Evolutionary conservation across 2,329 filamentous ascomycete genomes (phyloP).

Genomic region (Apiospora saccharicola): DNA sequence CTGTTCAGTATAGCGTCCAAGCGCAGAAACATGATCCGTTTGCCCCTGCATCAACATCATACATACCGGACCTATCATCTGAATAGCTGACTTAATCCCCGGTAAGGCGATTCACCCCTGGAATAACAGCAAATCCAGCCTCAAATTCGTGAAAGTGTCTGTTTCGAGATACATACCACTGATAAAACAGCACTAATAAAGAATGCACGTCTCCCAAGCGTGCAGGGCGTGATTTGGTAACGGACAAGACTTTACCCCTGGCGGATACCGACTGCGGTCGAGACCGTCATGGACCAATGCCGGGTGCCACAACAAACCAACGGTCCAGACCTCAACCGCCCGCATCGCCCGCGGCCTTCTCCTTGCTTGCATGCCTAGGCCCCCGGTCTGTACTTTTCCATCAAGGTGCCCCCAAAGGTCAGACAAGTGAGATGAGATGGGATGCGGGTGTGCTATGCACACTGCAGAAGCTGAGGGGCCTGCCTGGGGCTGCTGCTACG

Average conservation of each 20-base stretch:
- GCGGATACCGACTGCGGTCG: slow-evolving; percentile 11
- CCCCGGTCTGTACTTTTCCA: neutral
- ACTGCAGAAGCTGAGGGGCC: neutral
- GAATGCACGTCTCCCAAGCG: neutral
- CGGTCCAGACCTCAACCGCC: slow-evolving; percentile 20
- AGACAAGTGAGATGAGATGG: neutral
- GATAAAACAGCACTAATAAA: neutral
- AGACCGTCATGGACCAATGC: slow-evolving; percentile 11
- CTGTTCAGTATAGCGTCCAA: slow-evolving; percentile 5
- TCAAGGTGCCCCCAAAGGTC: neutral
- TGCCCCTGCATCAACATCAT: neutral
- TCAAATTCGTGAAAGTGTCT: neutral
- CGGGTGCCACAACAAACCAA: slow-evolving; percentile 9
- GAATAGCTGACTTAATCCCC: neutral
- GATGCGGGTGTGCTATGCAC: neutral
- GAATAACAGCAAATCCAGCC: neutral
- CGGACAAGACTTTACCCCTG: neutral
- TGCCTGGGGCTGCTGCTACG: neutral
- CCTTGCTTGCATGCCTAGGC: neutral
- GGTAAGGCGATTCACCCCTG: neutral
- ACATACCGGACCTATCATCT: neutral
- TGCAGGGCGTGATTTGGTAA: neutral
- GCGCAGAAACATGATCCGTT: neutral
- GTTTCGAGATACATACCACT: too few species aligned
- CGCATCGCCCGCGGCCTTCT: neutral